These are phyloP conservation scores for Lactarius hengduanensis DNA, from an alignment of 768 basidiomycete species.

Conservation along the genomic window DNA sequence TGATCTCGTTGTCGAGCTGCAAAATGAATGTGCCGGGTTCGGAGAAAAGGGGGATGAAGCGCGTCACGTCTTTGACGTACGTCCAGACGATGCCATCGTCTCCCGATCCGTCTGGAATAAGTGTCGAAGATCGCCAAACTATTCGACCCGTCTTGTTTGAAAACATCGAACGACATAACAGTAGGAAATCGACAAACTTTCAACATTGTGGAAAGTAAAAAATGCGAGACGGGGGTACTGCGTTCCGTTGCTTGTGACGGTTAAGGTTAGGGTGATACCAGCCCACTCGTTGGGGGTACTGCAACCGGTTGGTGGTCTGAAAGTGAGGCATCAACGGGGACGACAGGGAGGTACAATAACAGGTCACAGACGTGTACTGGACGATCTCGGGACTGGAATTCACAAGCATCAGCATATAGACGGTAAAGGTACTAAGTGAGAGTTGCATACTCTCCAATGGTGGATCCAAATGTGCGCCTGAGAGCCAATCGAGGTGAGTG, in stretches of 20 bases:
- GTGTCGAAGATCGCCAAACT: slow-evolving; percentile 39
- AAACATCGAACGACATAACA: too few species aligned
- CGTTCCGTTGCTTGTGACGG: slow-evolving; percentile 73
- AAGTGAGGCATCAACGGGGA: neutral
- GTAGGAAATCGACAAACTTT: slow-evolving; percentile 48
- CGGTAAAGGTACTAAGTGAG: neutral
- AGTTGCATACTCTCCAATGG: slow-evolving; percentile 58
- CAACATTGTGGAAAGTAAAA: slow-evolving; percentile 75
- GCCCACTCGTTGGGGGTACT: slow-evolving; percentile 71
- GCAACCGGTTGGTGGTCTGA: slow-evolving; percentile 70
- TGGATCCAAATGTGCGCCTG: slow-evolving; percentile 71
- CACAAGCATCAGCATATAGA: neutral
- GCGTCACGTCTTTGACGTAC: too few species aligned
- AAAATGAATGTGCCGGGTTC: slow-evolving; percentile 70
- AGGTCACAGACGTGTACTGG: slow-evolving; percentile 49
- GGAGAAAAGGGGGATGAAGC: too few species aligned
- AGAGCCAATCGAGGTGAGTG: neutral
- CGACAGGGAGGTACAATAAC: neutral
- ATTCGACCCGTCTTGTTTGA: neutral
- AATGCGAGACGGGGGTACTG: slow-evolving; percentile 71
- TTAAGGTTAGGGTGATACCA: slow-evolving; percentile 72
- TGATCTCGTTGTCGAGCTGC: slow-evolving; percentile 67
- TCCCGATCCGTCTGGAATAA: too few species aligned
- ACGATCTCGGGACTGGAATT: slow-evolving; percentile 55
- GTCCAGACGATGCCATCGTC: too few species aligned